Evolutionary conservation across 2,329 filamentous ascomycete genomes (phyloP).

Genomic region (Claviceps sp.): DNA sequence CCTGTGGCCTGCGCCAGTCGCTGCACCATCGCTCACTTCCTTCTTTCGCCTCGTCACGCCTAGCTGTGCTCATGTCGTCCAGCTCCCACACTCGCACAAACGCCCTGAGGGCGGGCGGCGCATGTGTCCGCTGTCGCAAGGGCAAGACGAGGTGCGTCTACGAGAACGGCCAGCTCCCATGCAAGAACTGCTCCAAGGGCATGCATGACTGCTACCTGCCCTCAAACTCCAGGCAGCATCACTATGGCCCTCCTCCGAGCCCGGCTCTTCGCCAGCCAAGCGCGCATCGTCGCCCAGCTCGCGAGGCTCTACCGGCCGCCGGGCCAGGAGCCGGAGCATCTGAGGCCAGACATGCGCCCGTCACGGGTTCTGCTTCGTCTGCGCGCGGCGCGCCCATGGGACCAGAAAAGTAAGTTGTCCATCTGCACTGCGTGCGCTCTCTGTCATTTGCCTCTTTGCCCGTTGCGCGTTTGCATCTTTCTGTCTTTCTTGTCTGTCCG

Average conservation of each 20-base stretch:
- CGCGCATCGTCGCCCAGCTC: conserved; percentile 36
- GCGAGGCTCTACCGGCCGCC: conserved; percentile 42
- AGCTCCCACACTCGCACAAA: conserved; percentile 39
- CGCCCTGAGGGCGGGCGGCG: conserved; percentile 46
- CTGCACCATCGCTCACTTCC: background rate
- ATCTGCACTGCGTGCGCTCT: conserved; percentile 1
- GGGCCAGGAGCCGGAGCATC: conserved; percentile 32
- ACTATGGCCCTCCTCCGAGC: conserved; percentile 37
- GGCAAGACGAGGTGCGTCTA: conserved; percentile 53
- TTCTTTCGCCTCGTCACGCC: background rate
- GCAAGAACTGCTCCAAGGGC: conserved; percentile 50
- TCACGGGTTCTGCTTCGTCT: conserved; percentile 26
- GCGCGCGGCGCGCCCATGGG: conserved; percentile 34
- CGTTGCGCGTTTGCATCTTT: background rate
- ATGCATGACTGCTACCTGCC: conserved; percentile 51
- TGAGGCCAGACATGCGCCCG: conserved; percentile 31
- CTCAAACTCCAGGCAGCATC: conserved; percentile 45
- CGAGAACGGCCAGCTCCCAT: conserved; percentile 47
- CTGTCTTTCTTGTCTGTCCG: background rate
- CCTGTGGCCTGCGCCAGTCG: background rate
- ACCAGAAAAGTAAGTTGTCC: conserved; percentile 38
- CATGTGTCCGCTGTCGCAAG: conserved; percentile 50
- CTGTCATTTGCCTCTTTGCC: background rate
- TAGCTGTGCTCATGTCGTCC: conserved; percentile 26
- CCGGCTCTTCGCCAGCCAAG: conserved; percentile 33